Percentiles rank a stretch among this genome's conserved stretches.
These are phyloP conservation scores for Lasiodiplodia theobromae DNA, from an alignment of 2,329 filamentous ascomycete genomes.

Conservation along the genomic window DNA sequence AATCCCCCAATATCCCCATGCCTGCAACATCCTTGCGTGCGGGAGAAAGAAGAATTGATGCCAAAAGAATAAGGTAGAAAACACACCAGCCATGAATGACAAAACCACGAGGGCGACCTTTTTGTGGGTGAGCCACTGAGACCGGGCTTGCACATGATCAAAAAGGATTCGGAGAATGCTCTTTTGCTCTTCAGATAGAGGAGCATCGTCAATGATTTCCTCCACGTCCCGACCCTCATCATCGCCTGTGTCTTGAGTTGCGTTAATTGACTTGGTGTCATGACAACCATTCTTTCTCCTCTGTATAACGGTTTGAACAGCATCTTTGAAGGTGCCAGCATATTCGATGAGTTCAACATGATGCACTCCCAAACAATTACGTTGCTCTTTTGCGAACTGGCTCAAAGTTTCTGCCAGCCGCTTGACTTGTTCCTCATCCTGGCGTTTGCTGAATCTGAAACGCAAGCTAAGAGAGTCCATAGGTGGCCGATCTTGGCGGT, in stretches of 20 bases:
- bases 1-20: background rate
- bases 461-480: slow-evolving; percentile 31
- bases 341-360: background rate
- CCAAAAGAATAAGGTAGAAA: background rate
- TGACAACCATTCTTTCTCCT: background rate
- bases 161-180: background rate
- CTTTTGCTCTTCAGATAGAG: background rate
- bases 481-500: background rate
- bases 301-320: background rate
- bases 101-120: background rate
- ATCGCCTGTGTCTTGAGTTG: background rate
- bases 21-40: background rate
- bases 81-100: background rate
- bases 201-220: background rate
- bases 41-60: background rate
- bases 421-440: background rate
- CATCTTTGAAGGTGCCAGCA: background rate
- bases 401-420: background rate
- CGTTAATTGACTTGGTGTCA: background rate
- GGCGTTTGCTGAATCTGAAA: slow-evolving; percentile 29
- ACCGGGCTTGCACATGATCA: background rate
- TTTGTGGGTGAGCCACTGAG: background rate
- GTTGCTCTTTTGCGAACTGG: background rate
- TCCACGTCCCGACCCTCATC: too few relatives aligned
- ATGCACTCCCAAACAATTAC: background rate